phyloP scores from a whole-genome alignment of 1,284 basidiomycete genomes.

The Cryptococcus sp. region DNA sequence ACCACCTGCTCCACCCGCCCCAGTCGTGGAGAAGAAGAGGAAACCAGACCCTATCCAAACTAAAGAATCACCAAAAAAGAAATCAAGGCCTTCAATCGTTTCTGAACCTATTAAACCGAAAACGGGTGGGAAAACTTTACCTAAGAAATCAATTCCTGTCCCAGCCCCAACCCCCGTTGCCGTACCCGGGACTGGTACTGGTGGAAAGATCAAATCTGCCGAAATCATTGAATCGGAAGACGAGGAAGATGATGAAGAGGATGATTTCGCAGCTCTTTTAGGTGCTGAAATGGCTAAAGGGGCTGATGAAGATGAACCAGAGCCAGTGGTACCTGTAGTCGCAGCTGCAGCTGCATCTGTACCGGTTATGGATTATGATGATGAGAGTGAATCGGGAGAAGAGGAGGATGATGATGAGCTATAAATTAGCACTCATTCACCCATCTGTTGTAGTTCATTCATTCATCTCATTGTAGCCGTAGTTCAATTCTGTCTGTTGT shows the following conservation, averaged over 20 bases:
- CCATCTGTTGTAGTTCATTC: no score
- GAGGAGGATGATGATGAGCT: conserved; percentile 35
- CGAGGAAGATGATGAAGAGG: conserved; percentile 32
- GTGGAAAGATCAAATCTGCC: conserved; percentile 34
- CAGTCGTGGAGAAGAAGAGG: conserved; percentile 1
- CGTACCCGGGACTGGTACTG: conserved; percentile 4
- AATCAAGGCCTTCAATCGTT: background rate
- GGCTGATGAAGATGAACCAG: conserved; percentile 5
- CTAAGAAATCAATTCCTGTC: conserved; percentile 10
- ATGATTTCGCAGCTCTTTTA: conserved; percentile 41
- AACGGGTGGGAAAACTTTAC: conserved; percentile 15
- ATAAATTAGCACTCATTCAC: no score
- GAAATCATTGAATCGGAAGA: conserved; percentile 44
- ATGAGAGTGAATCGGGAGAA: conserved; percentile 25
- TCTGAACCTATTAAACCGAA: conserved; percentile 1
- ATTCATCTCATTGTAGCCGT: no score
- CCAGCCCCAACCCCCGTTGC: conserved; percentile 9
- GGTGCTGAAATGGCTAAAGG: conserved; percentile 31
- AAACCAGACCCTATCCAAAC: background rate
- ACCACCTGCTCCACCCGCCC: conserved; percentile 10
- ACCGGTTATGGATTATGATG: conserved; percentile 4
- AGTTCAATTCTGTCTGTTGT: no score
- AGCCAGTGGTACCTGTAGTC: conserved; percentile 1
- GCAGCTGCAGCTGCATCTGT: background rate
- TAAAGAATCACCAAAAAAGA: no score